These are phyloP conservation scores for Pelargonium cotyledonis DNA, from an alignment of 441 rosid genomes.

Conservation along the genomic window DNA sequence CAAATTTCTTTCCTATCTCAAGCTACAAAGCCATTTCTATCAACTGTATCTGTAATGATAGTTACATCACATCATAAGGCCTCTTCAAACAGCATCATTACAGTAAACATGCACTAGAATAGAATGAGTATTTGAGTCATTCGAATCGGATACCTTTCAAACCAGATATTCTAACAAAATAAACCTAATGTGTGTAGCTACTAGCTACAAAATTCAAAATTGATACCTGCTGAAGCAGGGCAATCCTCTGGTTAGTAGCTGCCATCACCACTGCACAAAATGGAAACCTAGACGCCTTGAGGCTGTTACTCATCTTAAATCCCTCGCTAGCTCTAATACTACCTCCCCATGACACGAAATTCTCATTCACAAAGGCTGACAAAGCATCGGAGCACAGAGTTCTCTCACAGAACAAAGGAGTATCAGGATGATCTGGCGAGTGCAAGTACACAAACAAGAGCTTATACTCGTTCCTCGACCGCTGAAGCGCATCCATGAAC, in stretches of 20 bases:
- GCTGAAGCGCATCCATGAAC: slow-evolving; percentile 85
- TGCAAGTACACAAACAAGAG: slow-evolving; percentile 86
- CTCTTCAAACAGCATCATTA: too few relatives aligned
- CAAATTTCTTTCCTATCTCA: too few relatives aligned
- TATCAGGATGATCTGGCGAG: slow-evolving; percentile 91
- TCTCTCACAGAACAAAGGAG: slow-evolving; percentile 62
- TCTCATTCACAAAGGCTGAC: slow-evolving; percentile 71
- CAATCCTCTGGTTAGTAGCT: slow-evolving; percentile 85
- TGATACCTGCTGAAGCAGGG: slow-evolving; percentile 81
- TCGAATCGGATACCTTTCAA: too few relatives aligned
- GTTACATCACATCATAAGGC: too few relatives aligned
- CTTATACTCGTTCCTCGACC: slow-evolving; percentile 67
- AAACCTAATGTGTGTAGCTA: too few relatives aligned
- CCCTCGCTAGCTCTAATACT: slow-evolving; percentile 92
- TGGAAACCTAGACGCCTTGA: slow-evolving; percentile 88
- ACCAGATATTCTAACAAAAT: too few relatives aligned
- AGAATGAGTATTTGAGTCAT: too few relatives aligned
- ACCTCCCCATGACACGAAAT: slow-evolving; percentile 91
- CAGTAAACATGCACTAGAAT: too few relatives aligned
- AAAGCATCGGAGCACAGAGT: slow-evolving; percentile 61
- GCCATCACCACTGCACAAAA: slow-evolving; percentile 97
- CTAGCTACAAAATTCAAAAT: not conserved
- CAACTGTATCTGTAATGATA: too few relatives aligned
- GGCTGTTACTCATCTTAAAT: slow-evolving; percentile 96
- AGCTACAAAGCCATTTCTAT: too few relatives aligned